phyloP scores from a whole-genome alignment of 2,329 filamentous ascomycete genomes.

The Raffaelea ambrosiae region DNA sequence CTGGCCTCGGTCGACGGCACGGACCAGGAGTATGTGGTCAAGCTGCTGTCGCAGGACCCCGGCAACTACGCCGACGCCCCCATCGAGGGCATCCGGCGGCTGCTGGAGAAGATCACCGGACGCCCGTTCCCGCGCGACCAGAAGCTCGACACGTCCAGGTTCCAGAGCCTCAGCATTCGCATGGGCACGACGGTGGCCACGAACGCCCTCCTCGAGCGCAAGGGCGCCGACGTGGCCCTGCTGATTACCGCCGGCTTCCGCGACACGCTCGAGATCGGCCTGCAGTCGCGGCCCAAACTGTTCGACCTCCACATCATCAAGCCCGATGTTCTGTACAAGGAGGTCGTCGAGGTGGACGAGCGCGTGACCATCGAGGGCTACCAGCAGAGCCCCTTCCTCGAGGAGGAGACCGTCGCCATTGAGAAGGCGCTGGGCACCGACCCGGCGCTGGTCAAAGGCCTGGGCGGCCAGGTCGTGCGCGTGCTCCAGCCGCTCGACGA shows the following conservation, averaged over 20 bases:
- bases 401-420: constrained; percentile 37
- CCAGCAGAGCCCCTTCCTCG: constrained; percentile 36
- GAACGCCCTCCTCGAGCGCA: constrained; percentile 82
- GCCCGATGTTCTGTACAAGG: constrained; percentile 78
- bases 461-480: constrained; percentile 60
- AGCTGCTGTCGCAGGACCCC: constrained; percentile 69
- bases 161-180: constrained; percentile 66
- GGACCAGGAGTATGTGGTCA: constrained; percentile 24
- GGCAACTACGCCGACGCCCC: constrained; percentile 90
- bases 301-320: constrained; percentile 84
- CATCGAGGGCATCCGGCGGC: constrained; percentile 79
- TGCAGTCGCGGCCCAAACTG: constrained; percentile 81
- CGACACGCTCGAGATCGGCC: constrained; percentile 82
- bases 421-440: neutral
- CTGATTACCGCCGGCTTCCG: constrained; percentile 82
- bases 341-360: constrained; percentile 84
- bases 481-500: constrained; percentile 47
- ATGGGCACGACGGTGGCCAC: constrained; percentile 96
- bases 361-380: constrained; percentile 69
- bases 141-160: constrained; percentile 69
- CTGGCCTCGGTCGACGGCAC: constrained; percentile 60
- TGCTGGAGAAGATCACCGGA: constrained; percentile 68
- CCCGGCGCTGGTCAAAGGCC: constrained; percentile 48
- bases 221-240: constrained; percentile 81
- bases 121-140: constrained; percentile 72